Base-by-base conservation (phyloP, 2,329 filamentous ascomycete species). In the Hortaea werneckii region DNA sequence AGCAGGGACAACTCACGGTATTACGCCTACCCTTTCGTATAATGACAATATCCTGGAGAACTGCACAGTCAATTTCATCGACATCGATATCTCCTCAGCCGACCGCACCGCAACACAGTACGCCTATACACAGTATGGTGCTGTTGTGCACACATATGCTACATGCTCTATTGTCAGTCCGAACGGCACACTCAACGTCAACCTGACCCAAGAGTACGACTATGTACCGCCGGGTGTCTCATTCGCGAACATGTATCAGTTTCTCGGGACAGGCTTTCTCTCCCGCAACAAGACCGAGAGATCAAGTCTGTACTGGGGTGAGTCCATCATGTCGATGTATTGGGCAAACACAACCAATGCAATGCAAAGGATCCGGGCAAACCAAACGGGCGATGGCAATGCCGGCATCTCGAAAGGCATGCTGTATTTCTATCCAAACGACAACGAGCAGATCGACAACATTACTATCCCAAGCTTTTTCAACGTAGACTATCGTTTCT, bases 281-380 rank as follows among this genome's bases (percentile, higher is more conserved):
- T 30, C 40, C 34, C 46, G 44, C n/a, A 42, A 51, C 34, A 13
- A 29, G 8, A 40, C 37, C 5, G 27, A 12, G 8, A 40, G 34
- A 9, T 35, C 52, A 2, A 50, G 47, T 40, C 32, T 54, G 29
- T 53, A 37, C 28, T 54, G 50, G 50, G 50, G 48, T 9, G 45
- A 53, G 40, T 44, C 34, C 27, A 20, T 54, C 1, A 41, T 54
- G 35, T 46, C 43, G 20, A 45, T 46, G 40, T 50, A 52, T 30
- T 54, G 50, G 48, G 40, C 43, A 3, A 35, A 34, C n/a, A 40
- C 40, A 10, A 46, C 37, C 10, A 10, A 29, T 6, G 10, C 39
- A 20, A 45, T 50, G 40, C 37, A 46, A 34, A 43, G 38, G 20
- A 44, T 47, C 11, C 29, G 34, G 9, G 45, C 26, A 6, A 48